Base-by-base conservation (phyloP, 805 yeast genomes). In the Metschnikowia proteae region DNA sequence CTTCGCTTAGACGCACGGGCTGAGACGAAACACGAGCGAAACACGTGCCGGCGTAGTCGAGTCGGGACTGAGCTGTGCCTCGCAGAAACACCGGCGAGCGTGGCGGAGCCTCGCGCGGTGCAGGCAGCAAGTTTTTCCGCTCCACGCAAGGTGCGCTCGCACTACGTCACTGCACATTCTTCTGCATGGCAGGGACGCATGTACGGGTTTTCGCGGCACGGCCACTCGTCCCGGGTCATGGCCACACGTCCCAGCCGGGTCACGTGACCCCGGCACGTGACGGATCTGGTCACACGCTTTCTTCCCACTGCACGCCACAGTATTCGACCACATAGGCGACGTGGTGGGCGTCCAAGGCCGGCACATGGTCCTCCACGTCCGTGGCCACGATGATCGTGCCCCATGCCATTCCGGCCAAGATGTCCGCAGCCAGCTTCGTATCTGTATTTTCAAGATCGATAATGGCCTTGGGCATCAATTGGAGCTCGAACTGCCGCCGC, bases 331-430 rank as follows among this genome's bases (percentile, higher is more conserved):
- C 79, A 58, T 88, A 88, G 0, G 88, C 96, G n/a, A 88, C 90
- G 37, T 80, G 79, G 48, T 81, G 72, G 6, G 69, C 77, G 53
- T 86, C 90, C 39, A 81, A 66, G 26, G 50, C 57, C 5, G 89
- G 84, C 11, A 73, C 66, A 52, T 71, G 80, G 61, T 88, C 95
- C 54, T 81, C 83, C 6, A 68, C 66, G 56, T 88, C 90, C 0
- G 97, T 88, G 37, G 83, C 87, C 1, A 92, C 86, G 26, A 88
- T 70, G 29, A 94, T 86, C 0, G 98, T 87, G 1, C 97, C 98
- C 99, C 99, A 94, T 53, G 92, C 95, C 96, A 92, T 92, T 9
- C 98, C 97, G 32, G 81, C 81, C 38, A 77, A 58, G 2, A 86
- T 70, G 58, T 65, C 75, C 49, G 64, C 60, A 5, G 62, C 56